Evolutionary conservation across 805 yeast species (phyloP).

Genomic region (Candida broadrunensis): DNA sequence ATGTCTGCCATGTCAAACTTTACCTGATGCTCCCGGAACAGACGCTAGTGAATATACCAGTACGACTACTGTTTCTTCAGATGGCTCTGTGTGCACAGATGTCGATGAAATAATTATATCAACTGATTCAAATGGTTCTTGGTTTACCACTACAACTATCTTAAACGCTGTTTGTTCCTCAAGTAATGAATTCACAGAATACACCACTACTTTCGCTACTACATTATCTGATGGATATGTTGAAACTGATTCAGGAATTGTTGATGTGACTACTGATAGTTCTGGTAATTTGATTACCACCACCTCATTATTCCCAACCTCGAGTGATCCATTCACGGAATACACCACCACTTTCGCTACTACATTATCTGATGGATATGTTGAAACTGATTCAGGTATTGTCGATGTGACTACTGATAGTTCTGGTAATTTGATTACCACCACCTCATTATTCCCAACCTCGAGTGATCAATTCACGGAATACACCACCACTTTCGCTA

Average conservation of each 20-base stretch:
- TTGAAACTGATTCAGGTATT: slow-evolving; percentile 10
- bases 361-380: slow-evolving; percentile 9
- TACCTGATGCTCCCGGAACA: neutral
- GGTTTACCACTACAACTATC: neutral
- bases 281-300: slow-evolving; percentile 13
- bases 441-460: slow-evolving; percentile 6
- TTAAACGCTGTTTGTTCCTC: neutral
- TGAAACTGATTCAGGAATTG: slow-evolving; percentile 14
- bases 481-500: slow-evolving; percentile 7
- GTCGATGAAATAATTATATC: neutral
- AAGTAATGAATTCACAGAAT: slow-evolving; percentile 1
- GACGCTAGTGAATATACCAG: neutral
- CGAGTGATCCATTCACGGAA: slow-evolving; percentile 4
- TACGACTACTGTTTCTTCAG: neutral
- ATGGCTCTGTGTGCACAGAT: neutral
- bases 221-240: slow-evolving; percentile 9
- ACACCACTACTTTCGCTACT: slow-evolving; percentile 8
- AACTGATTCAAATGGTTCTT: neutral
- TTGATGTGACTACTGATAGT: slow-evolving; percentile 3
- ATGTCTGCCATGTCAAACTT: neutral
- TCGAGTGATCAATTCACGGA: neutral
- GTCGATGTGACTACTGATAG: slow-evolving; percentile 16
- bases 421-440: slow-evolving; percentile 7
- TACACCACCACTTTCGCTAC: slow-evolving; percentile 7
- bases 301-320: slow-evolving; percentile 10